Percentiles rank a stretch among this genome's conserved stretches.
phyloP scores from a whole-genome alignment of 257 asterid genomes.

The Scutellaria baicalensis region DNA sequence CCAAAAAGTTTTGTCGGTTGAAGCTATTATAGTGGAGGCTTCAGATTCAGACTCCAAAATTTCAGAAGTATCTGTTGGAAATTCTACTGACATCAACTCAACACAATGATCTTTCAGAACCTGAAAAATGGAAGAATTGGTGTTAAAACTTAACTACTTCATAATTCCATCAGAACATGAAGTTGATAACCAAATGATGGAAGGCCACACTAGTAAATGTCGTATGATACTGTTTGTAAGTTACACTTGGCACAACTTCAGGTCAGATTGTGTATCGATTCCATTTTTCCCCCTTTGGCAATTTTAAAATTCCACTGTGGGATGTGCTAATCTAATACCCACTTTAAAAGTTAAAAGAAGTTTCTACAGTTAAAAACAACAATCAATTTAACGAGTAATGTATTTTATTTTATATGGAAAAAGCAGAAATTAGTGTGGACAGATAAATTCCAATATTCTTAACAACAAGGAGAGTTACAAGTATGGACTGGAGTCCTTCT shows the following conservation, averaged over 20 bases:
- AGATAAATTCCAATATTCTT: background rate
- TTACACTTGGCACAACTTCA: background rate
- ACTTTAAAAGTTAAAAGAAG: background rate
- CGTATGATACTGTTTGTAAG: background rate
- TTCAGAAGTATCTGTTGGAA: conserved; percentile 49
- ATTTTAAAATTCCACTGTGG: background rate
- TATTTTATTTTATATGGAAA: background rate
- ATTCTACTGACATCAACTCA: conserved; percentile 75
- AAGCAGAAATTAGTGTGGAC: background rate
- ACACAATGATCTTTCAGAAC: conserved; percentile 62
- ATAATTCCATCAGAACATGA: background rate
- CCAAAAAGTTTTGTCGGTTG: conserved; percentile 51
- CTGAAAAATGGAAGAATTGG: conserved; percentile 16
- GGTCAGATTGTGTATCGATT: background rate
- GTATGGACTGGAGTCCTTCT: background rate
- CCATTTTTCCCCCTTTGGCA: background rate
- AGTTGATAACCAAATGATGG: background rate
- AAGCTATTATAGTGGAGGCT: conserved; percentile 25
- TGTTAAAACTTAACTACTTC: background rate
- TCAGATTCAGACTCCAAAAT: conserved; percentile 76
- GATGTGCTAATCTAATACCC: background rate
- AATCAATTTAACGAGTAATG: background rate
- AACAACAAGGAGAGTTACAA: background rate
- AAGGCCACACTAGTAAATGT: background rate
- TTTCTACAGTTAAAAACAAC: background rate